Conservation (phyloP, 139 green algal species). For the Prasinococcaceae sp. region DNA sequence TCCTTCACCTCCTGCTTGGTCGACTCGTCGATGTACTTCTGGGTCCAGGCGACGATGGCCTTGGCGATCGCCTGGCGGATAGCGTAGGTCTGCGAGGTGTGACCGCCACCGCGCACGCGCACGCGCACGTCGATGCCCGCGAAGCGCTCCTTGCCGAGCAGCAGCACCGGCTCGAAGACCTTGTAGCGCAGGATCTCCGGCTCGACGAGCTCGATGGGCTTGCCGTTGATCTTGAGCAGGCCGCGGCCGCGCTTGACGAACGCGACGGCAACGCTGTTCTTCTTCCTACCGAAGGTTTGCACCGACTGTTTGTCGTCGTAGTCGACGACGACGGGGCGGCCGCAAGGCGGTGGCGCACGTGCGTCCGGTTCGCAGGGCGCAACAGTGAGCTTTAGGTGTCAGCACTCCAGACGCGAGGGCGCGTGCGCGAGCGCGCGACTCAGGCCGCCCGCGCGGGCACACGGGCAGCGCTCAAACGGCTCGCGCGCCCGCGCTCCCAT, state of each 20-base stretch:
- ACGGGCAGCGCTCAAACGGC: too few species aligned
- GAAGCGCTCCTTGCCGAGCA: constrained; percentile 83
- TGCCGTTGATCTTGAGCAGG: constrained; percentile 91
- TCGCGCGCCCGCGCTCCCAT: too few species aligned
- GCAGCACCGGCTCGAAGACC: constrained; percentile 86
- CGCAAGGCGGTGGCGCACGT: too few species aligned
- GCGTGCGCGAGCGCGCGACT: too few species aligned
- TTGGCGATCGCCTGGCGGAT: constrained; percentile 96
- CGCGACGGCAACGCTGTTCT: constrained; percentile 89
- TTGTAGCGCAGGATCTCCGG: constrained; percentile 88
- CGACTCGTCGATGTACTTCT: constrained; percentile 99
- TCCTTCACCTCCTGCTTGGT: constrained; percentile 97
- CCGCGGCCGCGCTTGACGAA: constrained; percentile 82
- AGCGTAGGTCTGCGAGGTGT: constrained; percentile 63
- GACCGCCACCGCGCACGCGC: constrained; percentile 87
- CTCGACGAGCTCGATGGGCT: constrained; percentile 83
- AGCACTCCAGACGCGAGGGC: too few species aligned
- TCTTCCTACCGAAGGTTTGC: too few species aligned
- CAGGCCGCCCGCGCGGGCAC: too few species aligned
- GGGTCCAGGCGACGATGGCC: constrained; percentile 94
- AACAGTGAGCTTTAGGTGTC: too few species aligned
- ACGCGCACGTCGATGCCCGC: constrained; percentile 91
- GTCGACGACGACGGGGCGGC: too few species aligned
- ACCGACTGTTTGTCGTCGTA: too few species aligned
- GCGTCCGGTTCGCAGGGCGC: too few species aligned